Percentiles rank a stretch among this genome's conserved stretches.
Evolutionary conservation across 768 basidiomycete species (phyloP).

Genomic region (Tulasnella sp.): DNA sequence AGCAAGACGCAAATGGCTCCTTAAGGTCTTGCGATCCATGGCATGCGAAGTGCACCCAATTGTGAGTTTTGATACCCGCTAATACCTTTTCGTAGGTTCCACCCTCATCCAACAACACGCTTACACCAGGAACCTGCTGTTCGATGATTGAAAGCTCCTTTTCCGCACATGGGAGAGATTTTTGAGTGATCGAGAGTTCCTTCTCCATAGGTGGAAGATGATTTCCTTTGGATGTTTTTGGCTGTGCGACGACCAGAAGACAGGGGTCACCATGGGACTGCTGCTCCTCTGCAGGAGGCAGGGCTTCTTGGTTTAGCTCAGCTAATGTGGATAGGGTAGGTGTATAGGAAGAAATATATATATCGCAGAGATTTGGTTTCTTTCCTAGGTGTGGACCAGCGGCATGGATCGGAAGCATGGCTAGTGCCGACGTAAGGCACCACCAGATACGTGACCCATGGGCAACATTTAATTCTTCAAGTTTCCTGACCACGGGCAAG

Average conservation of each 20-base stretch:
- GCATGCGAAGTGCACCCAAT: slow-evolving; percentile 7
- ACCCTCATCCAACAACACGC: not conserved
- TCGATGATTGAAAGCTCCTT: not conserved
- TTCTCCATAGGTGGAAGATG: too few relatives aligned
- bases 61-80: not conserved
- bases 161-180: not conserved
- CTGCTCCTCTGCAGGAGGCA: not conserved
- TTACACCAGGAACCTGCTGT: not conserved
- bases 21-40: slow-evolving; percentile 7
- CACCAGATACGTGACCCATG: slow-evolving; percentile 4
- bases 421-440: not conserved
- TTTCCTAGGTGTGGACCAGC: not conserved
- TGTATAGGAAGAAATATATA: slow-evolving; percentile 11
- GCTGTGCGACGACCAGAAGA: not conserved
- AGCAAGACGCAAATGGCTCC: not conserved
- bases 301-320: not conserved
- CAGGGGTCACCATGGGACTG: not conserved
- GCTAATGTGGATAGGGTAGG: slow-evolving; percentile 7
- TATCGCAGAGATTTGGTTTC: not conserved
- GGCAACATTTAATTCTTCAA: not conserved
- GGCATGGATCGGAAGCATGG: slow-evolving; percentile 6
- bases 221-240: not conserved
- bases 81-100: not conserved
- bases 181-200: too few relatives aligned
- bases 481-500: not conserved